These are phyloP conservation scores for Chlorella sp. DNA, from an alignment of 139 green algal genomes.

Conservation along the genomic window DNA sequence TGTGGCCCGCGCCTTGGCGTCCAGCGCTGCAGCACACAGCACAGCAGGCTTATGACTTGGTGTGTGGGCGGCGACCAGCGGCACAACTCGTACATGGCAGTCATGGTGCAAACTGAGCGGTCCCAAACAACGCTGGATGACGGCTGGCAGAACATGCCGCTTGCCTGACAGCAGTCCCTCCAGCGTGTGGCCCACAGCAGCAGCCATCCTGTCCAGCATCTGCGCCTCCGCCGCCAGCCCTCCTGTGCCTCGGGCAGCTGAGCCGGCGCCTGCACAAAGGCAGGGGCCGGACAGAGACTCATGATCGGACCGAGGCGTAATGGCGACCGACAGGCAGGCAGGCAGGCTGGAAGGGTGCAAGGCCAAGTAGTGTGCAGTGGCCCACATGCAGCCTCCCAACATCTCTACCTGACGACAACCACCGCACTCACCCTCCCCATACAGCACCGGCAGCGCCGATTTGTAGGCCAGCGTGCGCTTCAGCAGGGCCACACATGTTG, in stretches of 20 bases:
- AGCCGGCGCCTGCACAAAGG: neutral
- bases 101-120: neutral
- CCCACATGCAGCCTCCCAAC: neutral
- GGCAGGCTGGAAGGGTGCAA: neutral
- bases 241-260: neutral
- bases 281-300: neutral
- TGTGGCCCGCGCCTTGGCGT: slow-evolving; percentile 17
- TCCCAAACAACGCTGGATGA: neutral
- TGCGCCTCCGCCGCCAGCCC: slow-evolving; percentile 16
- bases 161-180: slow-evolving; percentile 20
- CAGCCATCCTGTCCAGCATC: slow-evolving; percentile 19
- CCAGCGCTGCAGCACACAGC: neutral
- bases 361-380: neutral
- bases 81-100: too few relatives aligned
- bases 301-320: neutral
- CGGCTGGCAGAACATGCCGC: neutral
- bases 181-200: slow-evolving; percentile 26
- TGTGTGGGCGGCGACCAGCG: neutral
- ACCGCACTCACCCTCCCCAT: slow-evolving; percentile 16
- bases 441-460: slow-evolving; percentile 39
- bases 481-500: slow-evolving; percentile 62
- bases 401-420: neutral
- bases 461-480: slow-evolving; percentile 55
- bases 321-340: neutral
- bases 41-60: neutral